Percentiles rank a stretch among this genome's conserved stretches.
phyloP scores from a whole-genome alignment of 2,329 filamentous ascomycete species.

The Trichophyton simii region DNA sequence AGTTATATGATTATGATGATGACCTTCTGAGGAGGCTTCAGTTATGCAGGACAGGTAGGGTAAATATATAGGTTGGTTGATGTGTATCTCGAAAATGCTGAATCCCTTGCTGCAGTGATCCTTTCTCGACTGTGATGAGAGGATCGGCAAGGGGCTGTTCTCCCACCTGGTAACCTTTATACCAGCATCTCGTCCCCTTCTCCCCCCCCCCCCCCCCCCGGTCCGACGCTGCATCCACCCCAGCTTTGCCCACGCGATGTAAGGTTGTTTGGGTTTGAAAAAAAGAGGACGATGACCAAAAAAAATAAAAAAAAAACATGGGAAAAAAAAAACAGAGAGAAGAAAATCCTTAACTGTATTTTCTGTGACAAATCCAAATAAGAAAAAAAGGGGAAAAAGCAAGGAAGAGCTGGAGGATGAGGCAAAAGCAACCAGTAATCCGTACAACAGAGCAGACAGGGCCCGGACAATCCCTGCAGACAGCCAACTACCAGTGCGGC shows the following conservation, averaged over 20 bases:
- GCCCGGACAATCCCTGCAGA: not conserved
- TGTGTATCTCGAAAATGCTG: not conserved
- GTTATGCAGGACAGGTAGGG: not conserved
- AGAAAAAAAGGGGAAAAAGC: not conserved
- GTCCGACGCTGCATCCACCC: slow-evolving; percentile 4
- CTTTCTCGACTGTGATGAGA: not conserved
- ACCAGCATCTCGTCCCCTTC: not conserved
- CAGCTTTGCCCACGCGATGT: slow-evolving; percentile 3
- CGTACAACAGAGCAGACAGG: slow-evolving; percentile 1
- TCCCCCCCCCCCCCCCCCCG: not conserved
- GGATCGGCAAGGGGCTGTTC: slow-evolving; percentile 1
- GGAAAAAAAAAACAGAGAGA: not conserved
- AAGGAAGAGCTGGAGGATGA: not conserved
- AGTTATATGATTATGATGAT: not conserved
- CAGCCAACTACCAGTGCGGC: not conserved
- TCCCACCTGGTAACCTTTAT: not conserved
- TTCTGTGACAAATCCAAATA: not conserved
- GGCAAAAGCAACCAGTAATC: not conserved
- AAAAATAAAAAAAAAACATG: not conserved
- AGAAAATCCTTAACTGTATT: not conserved
- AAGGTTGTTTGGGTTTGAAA: slow-evolving; percentile 2
- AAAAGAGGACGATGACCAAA: not conserved
- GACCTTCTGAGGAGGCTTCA: not conserved
- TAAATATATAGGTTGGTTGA: slow-evolving; percentile 2
- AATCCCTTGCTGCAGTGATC: not conserved